Evolutionary conservation across 805 yeast genomes (phyloP).

Genomic region (Debaryomyces castellii): DNA sequence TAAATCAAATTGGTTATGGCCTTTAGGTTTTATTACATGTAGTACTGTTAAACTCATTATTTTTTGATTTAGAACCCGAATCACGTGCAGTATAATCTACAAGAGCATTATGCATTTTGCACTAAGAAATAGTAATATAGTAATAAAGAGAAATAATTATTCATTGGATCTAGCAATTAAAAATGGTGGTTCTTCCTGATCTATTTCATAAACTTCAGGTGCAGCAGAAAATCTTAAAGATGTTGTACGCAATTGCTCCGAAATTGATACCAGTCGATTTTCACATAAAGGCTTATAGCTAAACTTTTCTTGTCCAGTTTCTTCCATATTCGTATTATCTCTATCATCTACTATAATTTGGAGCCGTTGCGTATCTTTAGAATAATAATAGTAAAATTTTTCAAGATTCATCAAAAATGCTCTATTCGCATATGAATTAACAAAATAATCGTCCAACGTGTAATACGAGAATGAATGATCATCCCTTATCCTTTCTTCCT

Average conservation of each 20-base stretch:
- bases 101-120: neutral
- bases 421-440: constrained; percentile 9
- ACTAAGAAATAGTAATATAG: too few species aligned
- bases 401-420: constrained; percentile 20
- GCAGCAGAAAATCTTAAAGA: neutral
- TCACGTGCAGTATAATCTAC: neutral
- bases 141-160: neutral
- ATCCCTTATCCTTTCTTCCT: constrained; percentile 8
- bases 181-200: neutral
- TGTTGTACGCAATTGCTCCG: neutral
- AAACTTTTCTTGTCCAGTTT: neutral
- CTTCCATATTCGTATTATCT: neutral
- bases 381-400: constrained; percentile 9
- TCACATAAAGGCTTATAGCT: neutral
- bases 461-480: constrained; percentile 3
- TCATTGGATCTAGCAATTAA: neutral
- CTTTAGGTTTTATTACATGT: neutral
- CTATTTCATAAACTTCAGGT: neutral
- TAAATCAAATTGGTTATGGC: neutral
- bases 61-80: neutral
- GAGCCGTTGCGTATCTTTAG: neutral
- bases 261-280: neutral
- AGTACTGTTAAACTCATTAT: neutral
- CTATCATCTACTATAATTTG: neutral
- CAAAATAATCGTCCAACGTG: constrained; percentile 1